Base-by-base conservation (phyloP, 805 yeast species). In the Naumovozyma baii region DNA sequence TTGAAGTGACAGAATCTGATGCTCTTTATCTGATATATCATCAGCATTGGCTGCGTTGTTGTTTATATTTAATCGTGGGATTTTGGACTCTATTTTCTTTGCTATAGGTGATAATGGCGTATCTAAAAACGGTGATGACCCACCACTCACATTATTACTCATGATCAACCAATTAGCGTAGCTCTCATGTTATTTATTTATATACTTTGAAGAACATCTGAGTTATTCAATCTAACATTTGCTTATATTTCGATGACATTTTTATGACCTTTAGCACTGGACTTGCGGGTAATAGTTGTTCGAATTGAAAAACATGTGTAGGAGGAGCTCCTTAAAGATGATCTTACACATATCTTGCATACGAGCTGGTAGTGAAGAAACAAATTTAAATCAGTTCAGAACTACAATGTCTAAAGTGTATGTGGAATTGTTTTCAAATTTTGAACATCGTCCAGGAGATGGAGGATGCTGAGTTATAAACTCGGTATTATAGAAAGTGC, bases 61-160 rank as follows among this genome's bases (percentile, higher is more conserved):
- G 13, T 29, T 29, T n/a, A 12, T 14, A 9, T 29, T 29, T 5
- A 29, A 29, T 29, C 31, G 5, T 29, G 31, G 31, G 15, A 29
- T 29, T 29, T 14, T 29, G 15, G 31, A n/a, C 15, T 29, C 15
- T 5, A 29, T 14, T 9, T 29, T 29, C 7, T 29, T 29, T 5
- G 15, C 15, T 5, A 13, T 5, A 29, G 31, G 31, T 12, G 31
- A 29, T 9, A 41, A 31, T 4, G 67, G 69, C 2, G 55, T 43
- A 33, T 64, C 68, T 3, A 65, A 42, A 49, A 66, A 64, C 1
- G 70, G 68, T 3, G 68, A 59, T 4, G 64, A 58, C n/a, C 59
- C 58, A 29, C 53, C 59, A 40, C 51, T 54, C 29, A 49, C 52
- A 40, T 48, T 51, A 34, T 49, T 43, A 22, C 52, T 50, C 52